phyloP scores from a whole-genome alignment of 345 rosid species.

The Pugionium cornutum region DNA sequence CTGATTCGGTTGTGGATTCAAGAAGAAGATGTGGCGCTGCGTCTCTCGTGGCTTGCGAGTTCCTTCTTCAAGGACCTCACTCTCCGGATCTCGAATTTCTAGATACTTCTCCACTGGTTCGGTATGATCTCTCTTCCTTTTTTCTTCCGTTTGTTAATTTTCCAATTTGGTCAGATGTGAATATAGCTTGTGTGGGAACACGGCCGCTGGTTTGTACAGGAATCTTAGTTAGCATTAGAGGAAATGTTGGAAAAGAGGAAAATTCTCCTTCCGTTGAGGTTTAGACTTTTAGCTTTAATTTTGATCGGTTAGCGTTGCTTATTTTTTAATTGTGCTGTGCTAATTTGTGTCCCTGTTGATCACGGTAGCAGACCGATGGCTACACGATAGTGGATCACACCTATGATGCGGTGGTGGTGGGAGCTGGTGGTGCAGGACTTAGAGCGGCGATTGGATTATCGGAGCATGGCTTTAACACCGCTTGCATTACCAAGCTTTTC shows the following conservation, averaged over 20 bases:
- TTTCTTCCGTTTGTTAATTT: not conserved
- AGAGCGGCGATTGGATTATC: constrained; percentile 97
- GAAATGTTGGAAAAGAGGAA: constrained; percentile 4
- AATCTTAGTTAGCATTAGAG: not conserved
- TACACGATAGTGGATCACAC: constrained; percentile 95
- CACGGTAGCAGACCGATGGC: constrained; percentile 40
- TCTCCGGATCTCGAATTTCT: constrained; percentile 54
- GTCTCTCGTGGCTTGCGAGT: constrained; percentile 73
- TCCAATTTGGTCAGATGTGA: constrained; percentile 8
- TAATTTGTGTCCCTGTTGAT: constrained; percentile 16
- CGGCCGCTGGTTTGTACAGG: not conserved
- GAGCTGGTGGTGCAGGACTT: constrained; percentile 99
- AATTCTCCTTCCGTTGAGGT: not conserved
- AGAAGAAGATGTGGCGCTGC: constrained; percentile 84
- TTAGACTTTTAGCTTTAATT: not conserved
- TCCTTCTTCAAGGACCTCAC: constrained; percentile 48
- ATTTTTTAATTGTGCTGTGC: not conserved
- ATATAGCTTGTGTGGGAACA: not conserved
- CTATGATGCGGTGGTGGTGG: constrained; percentile 92
- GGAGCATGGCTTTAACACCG: constrained; percentile 98
- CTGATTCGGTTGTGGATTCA: constrained; percentile 23
- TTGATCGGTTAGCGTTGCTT: constrained; percentile 12
- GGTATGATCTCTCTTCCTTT: constrained; percentile 44
- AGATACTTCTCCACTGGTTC: constrained; percentile 67
- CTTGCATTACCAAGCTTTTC: constrained; percentile 97